Conservation (phyloP, 805 yeast genomes). For the Wickerhamomyces alni region DNA sequence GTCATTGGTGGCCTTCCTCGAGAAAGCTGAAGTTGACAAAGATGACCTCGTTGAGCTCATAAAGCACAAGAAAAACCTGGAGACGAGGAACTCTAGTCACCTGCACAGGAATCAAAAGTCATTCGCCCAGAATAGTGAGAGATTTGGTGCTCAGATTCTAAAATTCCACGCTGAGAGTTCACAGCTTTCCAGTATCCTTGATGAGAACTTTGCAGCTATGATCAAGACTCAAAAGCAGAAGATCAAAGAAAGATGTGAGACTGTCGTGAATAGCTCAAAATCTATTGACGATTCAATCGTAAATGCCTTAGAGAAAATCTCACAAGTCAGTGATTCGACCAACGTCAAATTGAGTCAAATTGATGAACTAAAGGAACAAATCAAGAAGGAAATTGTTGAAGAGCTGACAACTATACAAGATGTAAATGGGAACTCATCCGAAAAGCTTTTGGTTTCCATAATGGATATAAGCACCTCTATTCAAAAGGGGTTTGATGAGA, state of each 20-base stretch:
- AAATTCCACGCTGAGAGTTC: slow-evolving; percentile 6
- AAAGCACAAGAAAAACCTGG: slow-evolving; percentile 10
- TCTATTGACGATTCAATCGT: slow-evolving; percentile 5
- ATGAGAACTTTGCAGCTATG: too few species aligned
- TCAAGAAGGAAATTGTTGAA: slow-evolving; percentile 12
- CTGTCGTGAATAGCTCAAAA: slow-evolving; percentile 1
- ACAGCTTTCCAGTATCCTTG: slow-evolving; percentile 4
- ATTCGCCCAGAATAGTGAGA: too few species aligned
- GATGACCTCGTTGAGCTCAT: slow-evolving; percentile 17
- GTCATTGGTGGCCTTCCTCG: slow-evolving; percentile 3
- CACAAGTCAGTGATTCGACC: not conserved
- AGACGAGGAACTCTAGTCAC: slow-evolving; percentile 10
- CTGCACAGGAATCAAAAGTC: slow-evolving; percentile 9
- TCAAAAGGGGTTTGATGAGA: not conserved
- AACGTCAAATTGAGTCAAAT: slow-evolving; percentile 10
- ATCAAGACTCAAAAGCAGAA: slow-evolving; percentile 9
- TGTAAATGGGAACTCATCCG: slow-evolving; percentile 7
- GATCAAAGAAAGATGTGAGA: slow-evolving; percentile 7
- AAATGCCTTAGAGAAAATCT: slow-evolving; percentile 4
- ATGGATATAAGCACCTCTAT: slow-evolving; percentile 6
- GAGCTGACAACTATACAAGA: slow-evolving; percentile 12
- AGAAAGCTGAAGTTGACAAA: slow-evolving; percentile 7
- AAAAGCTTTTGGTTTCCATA: slow-evolving; percentile 4
- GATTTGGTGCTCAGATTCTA: slow-evolving; percentile 1
- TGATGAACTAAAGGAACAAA: slow-evolving; percentile 9